Base-by-base conservation (phyloP, 2,329 filamentous ascomycete genomes). In the Penicillium crustosum region DNA sequence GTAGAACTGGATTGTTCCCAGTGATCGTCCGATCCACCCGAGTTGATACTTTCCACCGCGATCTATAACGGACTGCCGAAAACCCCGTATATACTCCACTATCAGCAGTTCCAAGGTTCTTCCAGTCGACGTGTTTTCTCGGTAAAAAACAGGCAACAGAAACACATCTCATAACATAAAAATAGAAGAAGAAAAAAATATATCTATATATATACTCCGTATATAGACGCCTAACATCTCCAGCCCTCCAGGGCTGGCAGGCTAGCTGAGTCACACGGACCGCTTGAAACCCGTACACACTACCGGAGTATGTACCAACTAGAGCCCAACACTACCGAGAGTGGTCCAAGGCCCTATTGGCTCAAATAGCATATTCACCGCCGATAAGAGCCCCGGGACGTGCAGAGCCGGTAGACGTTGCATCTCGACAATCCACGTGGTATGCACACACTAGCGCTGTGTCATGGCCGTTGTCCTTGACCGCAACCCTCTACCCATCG, bases 381-480 rank as follows among this genome's bases (percentile, higher is more conserved):
- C 61, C 35, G 59, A 61, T 48, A 50, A 57, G 50, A 47, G 45
- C 21, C 49, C 50, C 23, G 45, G 23, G 36, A 47, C 12, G 31
- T 42, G 51, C 49, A 58, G 31, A 43, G 39, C 49, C 43, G 43
- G 43, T 43, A 27, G 49, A 56, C 21, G 27, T 58, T 54, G 52
- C 57, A 54, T 57, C 35, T 45, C 39, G 19, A 27, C 29, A 56
- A 49, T 49, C 63, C 63, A 66, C 63, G 63, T 65, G 63, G 61
- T 57, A 29, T 57, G 36, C 49, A 53, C 45, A 27, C 55, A 15
- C 43, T 48, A 57, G 50, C 25, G 45, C 15, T 19, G 36, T 36
- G 35, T 36, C 48, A 61, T 53, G 50, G 49, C 52, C 58, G 60
- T 56, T 61, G 49, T 41, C n/a, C 15, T 57, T 57, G 55, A 57